phyloP scores from a whole-genome alignment of 2,329 filamentous ascomycete species.

The Pseudogymnoascus sp. region DNA sequence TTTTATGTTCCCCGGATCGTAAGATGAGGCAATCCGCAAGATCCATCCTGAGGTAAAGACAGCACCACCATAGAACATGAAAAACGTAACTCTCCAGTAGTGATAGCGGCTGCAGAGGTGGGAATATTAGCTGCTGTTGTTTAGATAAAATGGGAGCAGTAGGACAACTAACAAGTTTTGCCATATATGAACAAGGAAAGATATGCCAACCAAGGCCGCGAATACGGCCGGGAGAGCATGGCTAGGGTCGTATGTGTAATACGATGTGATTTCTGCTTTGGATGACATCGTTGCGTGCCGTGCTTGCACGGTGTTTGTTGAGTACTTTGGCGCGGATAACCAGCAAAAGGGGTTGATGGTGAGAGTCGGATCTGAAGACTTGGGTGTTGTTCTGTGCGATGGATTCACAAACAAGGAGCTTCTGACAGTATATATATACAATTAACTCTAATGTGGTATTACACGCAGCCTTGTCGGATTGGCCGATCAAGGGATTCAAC shows the following conservation, averaged over 20 bases:
- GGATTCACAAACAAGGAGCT: not conserved
- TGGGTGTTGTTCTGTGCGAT: not conserved
- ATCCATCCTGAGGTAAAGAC: conserved; percentile 34
- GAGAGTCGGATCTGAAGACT: not conserved
- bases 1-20: conserved; percentile 24
- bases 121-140: not conserved
- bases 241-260: conserved; percentile 28
- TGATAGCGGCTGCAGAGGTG: conserved; percentile 22
- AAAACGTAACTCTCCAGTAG: conserved; percentile 33
- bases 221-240: conserved; percentile 31
- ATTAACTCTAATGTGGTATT: not conserved
- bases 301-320: not conserved
- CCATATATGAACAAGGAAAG: conserved; percentile 26
- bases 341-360: not conserved
- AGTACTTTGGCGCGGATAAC: not conserved
- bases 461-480: not conserved
- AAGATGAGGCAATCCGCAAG: conserved; percentile 27
- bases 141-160: not conserved
- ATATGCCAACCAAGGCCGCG: conserved; percentile 27
- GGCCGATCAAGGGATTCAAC: not conserved
- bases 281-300: not conserved
- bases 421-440: not conserved
- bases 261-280: not conserved
- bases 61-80: conserved; percentile 30
- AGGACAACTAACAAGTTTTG: conserved; percentile 29